These are phyloP conservation scores for Xylaria sp. DNA, from an alignment of 2,329 filamentous ascomycete genomes.

Conservation along the genomic window DNA sequence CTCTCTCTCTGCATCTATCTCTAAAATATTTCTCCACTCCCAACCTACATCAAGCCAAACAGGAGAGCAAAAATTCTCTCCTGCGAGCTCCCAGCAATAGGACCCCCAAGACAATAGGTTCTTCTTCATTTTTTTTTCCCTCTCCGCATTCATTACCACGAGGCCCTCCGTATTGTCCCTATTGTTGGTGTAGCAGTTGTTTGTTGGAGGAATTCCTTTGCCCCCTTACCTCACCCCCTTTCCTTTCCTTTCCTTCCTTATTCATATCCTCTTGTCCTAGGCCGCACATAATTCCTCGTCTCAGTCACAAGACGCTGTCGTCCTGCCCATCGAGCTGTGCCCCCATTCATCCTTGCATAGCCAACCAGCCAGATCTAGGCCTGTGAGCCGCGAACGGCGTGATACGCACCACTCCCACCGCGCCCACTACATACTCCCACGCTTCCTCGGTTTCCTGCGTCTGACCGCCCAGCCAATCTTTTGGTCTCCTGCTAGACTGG, in stretches of 20 bases:
- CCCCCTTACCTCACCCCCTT: too few species aligned
- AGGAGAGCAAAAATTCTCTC: conserved; percentile 33
- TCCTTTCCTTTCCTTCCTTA: neutral
- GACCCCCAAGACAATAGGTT: neutral
- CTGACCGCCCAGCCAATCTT: conserved; percentile 47
- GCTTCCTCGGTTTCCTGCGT: conserved; percentile 46
- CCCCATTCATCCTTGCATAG: conserved; percentile 28
- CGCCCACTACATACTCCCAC: too few species aligned
- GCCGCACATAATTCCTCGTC: conserved; percentile 9
- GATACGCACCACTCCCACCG: conserved; percentile 34
- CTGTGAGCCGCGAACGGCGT: conserved; percentile 42
- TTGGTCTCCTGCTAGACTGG: conserved; percentile 46
- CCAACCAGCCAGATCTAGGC: conserved; percentile 34
- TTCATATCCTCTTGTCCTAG: neutral
- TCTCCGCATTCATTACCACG: neutral
- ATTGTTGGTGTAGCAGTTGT: neutral
- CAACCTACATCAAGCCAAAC: conserved; percentile 20
- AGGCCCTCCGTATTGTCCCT: conserved; percentile 6
- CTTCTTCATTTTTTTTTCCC: neutral
- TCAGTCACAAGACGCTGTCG: conserved; percentile 8
- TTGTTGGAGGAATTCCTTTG: neutral
- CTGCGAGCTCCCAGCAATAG: conserved; percentile 16
- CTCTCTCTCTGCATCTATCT: conserved; percentile 13
- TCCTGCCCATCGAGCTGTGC: neutral
- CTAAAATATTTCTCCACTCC: conserved; percentile 27